These are phyloP conservation scores for Pseudozyma flocculosa DNA, from an alignment of 1,284 basidiomycete genomes.

Conservation along the genomic window DNA sequence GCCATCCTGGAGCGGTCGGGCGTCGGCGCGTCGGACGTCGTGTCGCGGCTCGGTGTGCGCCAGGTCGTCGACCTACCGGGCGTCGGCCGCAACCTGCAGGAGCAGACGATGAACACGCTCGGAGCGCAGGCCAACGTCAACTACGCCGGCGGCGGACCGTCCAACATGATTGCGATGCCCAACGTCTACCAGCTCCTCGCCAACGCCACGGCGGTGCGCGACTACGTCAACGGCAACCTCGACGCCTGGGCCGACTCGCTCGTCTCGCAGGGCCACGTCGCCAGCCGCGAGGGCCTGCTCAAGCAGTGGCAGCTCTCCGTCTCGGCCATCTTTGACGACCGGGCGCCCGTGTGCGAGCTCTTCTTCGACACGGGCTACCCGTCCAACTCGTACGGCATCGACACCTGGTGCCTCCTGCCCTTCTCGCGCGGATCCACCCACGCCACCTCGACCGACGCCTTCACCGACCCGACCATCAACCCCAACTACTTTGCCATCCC, in stretches of 20 bases:
- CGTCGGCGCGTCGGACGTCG: slow-evolving; percentile 57
- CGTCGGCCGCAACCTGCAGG: slow-evolving; percentile 59
- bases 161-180: slow-evolving; percentile 43
- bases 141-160: slow-evolving; percentile 39
- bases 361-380: slow-evolving; percentile 50
- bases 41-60: slow-evolving; percentile 52
- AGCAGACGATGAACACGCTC: slow-evolving; percentile 59
- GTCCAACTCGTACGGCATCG: slow-evolving; percentile 35
- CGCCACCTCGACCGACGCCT: slow-evolving; percentile 21
- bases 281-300: slow-evolving; percentile 20
- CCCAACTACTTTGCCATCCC: slow-evolving; percentile 57
- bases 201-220: slow-evolving; percentile 28
- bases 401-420: slow-evolving; percentile 48
- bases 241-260: slow-evolving; percentile 37
- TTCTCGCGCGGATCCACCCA: slow-evolving; percentile 42
- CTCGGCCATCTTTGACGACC: slow-evolving; percentile 30
- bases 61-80: slow-evolving; percentile 55
- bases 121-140: slow-evolving; percentile 26
- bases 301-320: slow-evolving; percentile 33
- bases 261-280: slow-evolving; percentile 34
- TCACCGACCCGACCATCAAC: slow-evolving; percentile 14
- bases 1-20: slow-evolving; percentile 60
- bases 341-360: slow-evolving; percentile 38
- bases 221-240: slow-evolving; percentile 33
- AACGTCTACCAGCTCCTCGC: slow-evolving; percentile 26